phyloP scores from a whole-genome alignment of 1,284 basidiomycete species.

The Cystobasidium pallidum region DNA sequence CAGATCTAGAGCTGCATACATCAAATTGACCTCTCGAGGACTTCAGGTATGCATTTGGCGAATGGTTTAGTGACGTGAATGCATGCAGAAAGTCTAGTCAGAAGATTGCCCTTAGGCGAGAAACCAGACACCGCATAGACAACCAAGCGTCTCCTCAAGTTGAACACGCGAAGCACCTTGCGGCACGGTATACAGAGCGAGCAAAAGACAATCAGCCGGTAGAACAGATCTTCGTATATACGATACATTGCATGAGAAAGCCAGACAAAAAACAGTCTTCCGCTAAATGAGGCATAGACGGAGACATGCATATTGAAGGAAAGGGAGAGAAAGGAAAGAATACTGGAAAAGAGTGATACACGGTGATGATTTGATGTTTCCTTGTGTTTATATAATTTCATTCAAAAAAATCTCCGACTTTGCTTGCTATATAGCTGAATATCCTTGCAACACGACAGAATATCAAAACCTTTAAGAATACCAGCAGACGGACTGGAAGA shows the following conservation, averaged over 20 bases:
- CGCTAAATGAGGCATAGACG: no score
- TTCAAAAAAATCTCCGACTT: no score
- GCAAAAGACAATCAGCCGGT: not conserved
- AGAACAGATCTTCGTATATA: not conserved
- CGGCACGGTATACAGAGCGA: not conserved
- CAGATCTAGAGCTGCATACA: no score
- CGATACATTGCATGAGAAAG: slow-evolving; percentile 3
- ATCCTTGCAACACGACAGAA: not conserved
- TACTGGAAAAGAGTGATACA: not conserved
- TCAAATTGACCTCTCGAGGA: no score
- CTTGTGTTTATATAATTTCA: not conserved
- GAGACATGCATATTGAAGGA: no score
- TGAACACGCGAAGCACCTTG: no score
- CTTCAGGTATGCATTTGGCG: no score
- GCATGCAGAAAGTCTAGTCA: no score
- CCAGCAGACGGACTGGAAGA: not conserved
- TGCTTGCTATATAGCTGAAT: slow-evolving; percentile 4
- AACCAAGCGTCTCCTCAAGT: no score
- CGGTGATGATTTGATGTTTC: not conserved
- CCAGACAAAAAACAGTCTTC: not conserved
- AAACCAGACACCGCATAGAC: no score
- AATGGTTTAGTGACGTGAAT: no score
- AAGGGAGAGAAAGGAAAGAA: not conserved
- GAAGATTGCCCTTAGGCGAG: no score
- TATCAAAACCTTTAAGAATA: not conserved